Evolutionary conservation across 2,329 filamentous ascomycete genomes (phyloP), one percentile per base, ranked within the genome.

Genomic region (Cyanodermella asteris): DNA sequence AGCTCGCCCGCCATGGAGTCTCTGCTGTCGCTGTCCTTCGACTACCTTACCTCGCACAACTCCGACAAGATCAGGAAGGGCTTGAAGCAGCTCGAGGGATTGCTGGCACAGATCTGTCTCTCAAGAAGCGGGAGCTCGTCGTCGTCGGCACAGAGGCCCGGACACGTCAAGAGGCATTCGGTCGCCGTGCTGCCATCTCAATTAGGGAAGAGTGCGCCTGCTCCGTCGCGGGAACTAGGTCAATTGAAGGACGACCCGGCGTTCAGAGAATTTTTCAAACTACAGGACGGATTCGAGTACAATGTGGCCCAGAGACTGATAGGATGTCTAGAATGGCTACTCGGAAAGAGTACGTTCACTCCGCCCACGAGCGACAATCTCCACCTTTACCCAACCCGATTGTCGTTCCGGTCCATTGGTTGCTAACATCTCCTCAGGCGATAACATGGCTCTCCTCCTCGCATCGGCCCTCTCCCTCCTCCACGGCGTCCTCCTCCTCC

Each of bases 241-340:
- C 71, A 80, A 29, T 53, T 93, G 33, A 62, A 65, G 25, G 65
- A 72, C 34, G 87, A 94, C 47, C 78, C 76, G 12, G 84, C 82
- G 12, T 94, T 93, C 45, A 61, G 78, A 36, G 81, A 93, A 49
- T 94, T 94, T 56, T 93, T 91, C 57, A 80, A 91, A 46, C 49
- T 94, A 36, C 87, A 97, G 48, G 82, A 94, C 43, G 78, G 82
- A 3, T 97, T 97, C 44, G 80, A 94, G 53, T 94, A 81, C 76
- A 97, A 97, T 53, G 62, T 94, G 28, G 73, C 80, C 9, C 70
- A 80, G 51, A 71, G 81, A 31, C 61, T 94, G 31, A 72, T 91
- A 32, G 69, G 72, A 26, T 90, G 78, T 28, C 65, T 94, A 21
- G 81, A 93, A 47, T 64, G 78, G 29, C 62, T 93, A 24, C 62